Conservation (phyloP, 768 basidiomycete species). For the Russula emetica region DNA sequence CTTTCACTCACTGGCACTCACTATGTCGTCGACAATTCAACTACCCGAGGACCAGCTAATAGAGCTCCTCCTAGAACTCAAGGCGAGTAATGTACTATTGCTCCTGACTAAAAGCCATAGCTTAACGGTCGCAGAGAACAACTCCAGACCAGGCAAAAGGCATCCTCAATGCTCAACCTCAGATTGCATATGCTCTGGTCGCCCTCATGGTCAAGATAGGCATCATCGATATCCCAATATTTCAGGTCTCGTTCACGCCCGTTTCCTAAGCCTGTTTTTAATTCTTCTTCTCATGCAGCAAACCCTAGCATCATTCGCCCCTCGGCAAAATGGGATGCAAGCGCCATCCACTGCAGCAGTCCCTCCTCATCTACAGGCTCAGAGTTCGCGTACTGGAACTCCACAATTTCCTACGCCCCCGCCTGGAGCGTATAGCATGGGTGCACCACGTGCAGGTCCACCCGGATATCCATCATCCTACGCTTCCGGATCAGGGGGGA, state of each 20-base stretch:
- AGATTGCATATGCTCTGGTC: constrained; percentile 73
- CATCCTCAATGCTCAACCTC: constrained; percentile 68
- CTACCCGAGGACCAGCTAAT: constrained; percentile 62
- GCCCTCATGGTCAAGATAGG: constrained; percentile 74
- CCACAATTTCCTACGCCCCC: constrained; percentile 20
- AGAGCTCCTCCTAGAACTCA: constrained; percentile 71
- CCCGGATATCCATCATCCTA: constrained; percentile 17
- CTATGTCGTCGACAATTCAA: constrained; percentile 51
- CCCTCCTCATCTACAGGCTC: constrained; percentile 35
- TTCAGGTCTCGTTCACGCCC: constrained; percentile 49
- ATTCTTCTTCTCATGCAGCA: constrained; percentile 41
- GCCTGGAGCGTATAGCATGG: constrained; percentile 7
- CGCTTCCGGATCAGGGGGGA: constrained; percentile 1
- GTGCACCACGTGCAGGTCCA: constrained; percentile 16
- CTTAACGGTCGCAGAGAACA: constrained; percentile 51
- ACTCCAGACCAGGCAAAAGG: constrained; percentile 62
- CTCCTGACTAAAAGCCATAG: neutral
- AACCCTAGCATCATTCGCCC: constrained; percentile 55
- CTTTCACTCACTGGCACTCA: neutral
- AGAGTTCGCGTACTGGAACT: constrained; percentile 30
- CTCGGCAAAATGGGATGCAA: constrained; percentile 24
- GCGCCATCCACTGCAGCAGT: constrained; percentile 30
- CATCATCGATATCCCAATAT: constrained; percentile 67
- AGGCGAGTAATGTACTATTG: constrained; percentile 37
- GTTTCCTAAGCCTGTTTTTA: neutral